These are phyloP conservation scores for Sclerotinia nivalis DNA, from an alignment of 2,329 filamentous ascomycete species.

Conservation along the genomic window DNA sequence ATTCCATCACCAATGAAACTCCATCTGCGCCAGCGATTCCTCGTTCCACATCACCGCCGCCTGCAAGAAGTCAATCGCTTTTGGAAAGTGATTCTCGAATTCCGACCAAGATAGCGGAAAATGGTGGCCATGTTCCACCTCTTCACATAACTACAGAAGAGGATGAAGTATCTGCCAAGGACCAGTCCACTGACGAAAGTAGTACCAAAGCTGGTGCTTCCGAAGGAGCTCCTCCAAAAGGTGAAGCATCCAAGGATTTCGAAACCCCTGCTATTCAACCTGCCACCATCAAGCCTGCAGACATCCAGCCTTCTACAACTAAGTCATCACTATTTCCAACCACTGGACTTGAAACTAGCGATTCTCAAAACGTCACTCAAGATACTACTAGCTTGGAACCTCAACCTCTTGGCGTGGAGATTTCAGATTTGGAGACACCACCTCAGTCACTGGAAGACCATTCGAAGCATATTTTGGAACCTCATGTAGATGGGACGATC, in stretches of 20 bases:
- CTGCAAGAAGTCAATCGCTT: background rate
- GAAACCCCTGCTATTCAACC: background rate
- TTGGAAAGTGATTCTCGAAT: background rate
- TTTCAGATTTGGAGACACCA: background rate
- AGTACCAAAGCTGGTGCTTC: background rate
- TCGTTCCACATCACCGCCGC: background rate
- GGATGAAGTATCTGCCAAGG: background rate
- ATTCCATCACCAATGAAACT: background rate
- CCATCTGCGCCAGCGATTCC: background rate
- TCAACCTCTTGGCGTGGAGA: background rate
- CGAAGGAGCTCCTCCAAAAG: background rate
- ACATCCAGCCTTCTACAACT: background rate
- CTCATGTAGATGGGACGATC: background rate
- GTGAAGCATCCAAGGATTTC: background rate
- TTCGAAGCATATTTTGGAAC: background rate
- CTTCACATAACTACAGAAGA: background rate
- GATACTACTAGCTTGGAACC: background rate
- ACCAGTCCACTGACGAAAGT: background rate
- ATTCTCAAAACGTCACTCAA: background rate
- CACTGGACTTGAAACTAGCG: background rate
- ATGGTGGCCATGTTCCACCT: background rate
- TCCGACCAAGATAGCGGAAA: background rate
- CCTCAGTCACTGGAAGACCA: background rate
- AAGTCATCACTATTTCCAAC: background rate
- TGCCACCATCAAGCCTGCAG: background rate